Evolutionary conservation across 352 stramenopile genomes (phyloP).

Genomic region (Phytophthora macrochlamydospora): DNA sequence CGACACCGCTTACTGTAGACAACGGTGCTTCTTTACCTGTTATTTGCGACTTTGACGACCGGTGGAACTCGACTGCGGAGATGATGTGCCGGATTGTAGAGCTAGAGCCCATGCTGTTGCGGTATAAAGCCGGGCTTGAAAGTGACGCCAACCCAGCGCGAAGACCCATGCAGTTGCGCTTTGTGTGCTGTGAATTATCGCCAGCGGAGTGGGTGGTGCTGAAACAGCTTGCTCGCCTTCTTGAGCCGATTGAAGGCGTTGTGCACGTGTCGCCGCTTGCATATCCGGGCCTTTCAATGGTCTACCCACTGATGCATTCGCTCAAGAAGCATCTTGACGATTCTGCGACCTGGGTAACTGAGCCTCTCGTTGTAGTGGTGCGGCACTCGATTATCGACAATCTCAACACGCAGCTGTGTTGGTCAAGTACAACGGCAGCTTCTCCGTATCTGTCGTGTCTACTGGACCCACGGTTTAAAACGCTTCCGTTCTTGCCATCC

Average conservation of each 20-base stretch:
- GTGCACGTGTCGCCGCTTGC: slow-evolving; percentile 68
- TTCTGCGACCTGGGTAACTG: slow-evolving; percentile 64
- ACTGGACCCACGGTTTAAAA: slow-evolving; percentile 78
- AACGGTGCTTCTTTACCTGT: slow-evolving; percentile 52
- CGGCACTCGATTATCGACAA: slow-evolving; percentile 59
- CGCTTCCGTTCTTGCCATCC: slow-evolving; percentile 64
- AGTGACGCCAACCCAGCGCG: slow-evolving; percentile 73
- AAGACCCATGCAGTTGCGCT: slow-evolving; percentile 77
- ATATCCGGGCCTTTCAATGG: slow-evolving; percentile 75
- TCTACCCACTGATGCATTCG: slow-evolving; percentile 70
- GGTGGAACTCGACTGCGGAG: slow-evolving; percentile 78
- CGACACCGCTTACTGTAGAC: slow-evolving; percentile 11
- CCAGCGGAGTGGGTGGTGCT: slow-evolving; percentile 68
- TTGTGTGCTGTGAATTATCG: slow-evolving; percentile 78
- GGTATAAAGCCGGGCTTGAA: slow-evolving; percentile 80
- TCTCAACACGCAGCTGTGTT: slow-evolving; percentile 61
- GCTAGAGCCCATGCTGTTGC: slow-evolving; percentile 70
- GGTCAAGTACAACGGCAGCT: slow-evolving; percentile 46
- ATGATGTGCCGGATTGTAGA: slow-evolving; percentile 86
- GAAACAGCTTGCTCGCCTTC: slow-evolving; percentile 66
- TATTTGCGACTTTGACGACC: slow-evolving; percentile 81
- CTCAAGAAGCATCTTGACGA: slow-evolving; percentile 74
- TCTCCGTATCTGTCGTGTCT: slow-evolving; percentile 74
- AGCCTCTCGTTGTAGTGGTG: slow-evolving; percentile 63
- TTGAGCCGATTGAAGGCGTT: slow-evolving; percentile 71